phyloP scores from a whole-genome alignment of 140 eudicot species.

The Flaveria floridana region DNA sequence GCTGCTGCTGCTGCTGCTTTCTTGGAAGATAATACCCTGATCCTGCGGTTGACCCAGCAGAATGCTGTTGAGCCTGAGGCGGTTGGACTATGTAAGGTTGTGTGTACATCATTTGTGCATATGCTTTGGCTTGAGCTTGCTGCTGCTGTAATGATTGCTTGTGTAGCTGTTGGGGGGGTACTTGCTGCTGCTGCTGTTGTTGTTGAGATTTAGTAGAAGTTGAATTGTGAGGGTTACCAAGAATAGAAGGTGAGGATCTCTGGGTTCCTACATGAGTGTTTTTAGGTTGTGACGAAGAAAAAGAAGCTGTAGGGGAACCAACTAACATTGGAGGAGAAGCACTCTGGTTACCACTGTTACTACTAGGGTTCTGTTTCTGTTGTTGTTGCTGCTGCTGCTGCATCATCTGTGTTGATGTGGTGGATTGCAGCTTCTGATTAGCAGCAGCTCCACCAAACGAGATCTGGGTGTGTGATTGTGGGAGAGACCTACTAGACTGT shows the following conservation, averaged over 20 bases:
- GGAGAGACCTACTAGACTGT: constrained; percentile 44
- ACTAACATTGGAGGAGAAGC: constrained; percentile 71
- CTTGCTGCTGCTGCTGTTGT: constrained; percentile 42
- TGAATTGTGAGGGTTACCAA: constrained; percentile 65
- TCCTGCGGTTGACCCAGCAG: constrained; percentile 38
- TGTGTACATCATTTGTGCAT: constrained; percentile 38
- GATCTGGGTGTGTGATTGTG: constrained; percentile 60
- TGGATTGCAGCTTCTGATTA: constrained; percentile 49
- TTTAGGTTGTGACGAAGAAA: constrained; percentile 69
- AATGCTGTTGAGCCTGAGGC: constrained; percentile 38
- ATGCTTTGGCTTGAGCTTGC: constrained; percentile 32
- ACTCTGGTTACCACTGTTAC: constrained; percentile 47
- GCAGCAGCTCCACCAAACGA: constrained; percentile 62
- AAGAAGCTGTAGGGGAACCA: constrained; percentile 78
- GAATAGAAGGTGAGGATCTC: constrained; percentile 80
- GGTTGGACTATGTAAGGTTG: constrained; percentile 41
- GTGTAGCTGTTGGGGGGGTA: constrained; percentile 37
- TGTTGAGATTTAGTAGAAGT: constrained; percentile 49
- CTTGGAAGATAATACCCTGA: constrained; percentile 59
- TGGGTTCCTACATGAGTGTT: constrained; percentile 49
- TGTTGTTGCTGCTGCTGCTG: neutral
- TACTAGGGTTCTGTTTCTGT: constrained; percentile 31
- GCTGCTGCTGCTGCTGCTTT: constrained; percentile 52
- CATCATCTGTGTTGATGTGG: constrained; percentile 34
- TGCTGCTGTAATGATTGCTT: constrained; percentile 43